Percentiles rank a stretch among this genome's conserved stretches.
phyloP scores from a whole-genome alignment of 2,329 filamentous ascomycete genomes.

The Daldinia eschscholtzii region DNA sequence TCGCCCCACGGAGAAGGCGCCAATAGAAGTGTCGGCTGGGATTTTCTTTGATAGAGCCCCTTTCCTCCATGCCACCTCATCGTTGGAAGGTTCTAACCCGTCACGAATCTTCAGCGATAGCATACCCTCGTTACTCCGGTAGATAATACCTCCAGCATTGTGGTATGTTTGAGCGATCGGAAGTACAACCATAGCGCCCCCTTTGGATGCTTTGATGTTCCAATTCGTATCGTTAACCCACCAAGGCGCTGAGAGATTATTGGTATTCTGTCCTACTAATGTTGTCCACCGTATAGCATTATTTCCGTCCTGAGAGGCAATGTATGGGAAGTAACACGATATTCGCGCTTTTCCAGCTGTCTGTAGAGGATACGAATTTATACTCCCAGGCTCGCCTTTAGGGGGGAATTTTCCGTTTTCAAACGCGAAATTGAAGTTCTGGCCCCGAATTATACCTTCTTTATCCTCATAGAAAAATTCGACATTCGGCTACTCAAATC shows the following conservation, averaged over 20 bases:
- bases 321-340: constrained; percentile 44
- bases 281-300: constrained; percentile 41
- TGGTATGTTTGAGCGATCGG: constrained; percentile 34
- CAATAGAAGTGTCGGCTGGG: constrained; percentile 39
- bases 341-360: constrained; percentile 35
- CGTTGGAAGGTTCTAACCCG: constrained; percentile 24
- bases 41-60: constrained; percentile 37
- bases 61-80: constrained; percentile 38
- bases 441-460: constrained; percentile 38
- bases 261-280: constrained; percentile 36
- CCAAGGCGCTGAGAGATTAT: constrained; percentile 38
- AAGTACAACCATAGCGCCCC: constrained; percentile 32
- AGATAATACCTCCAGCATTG: constrained; percentile 40
- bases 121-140: constrained; percentile 41
- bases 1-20: constrained; percentile 43
- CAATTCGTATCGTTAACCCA: constrained; percentile 44
- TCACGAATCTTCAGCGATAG: constrained; percentile 39
- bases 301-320: constrained; percentile 43
- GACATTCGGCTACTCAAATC: constrained; percentile 38
- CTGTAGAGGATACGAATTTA: constrained; percentile 43
- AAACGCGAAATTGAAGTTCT: constrained; percentile 41
- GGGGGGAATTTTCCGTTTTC: constrained; percentile 30
- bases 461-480: constrained; percentile 46
- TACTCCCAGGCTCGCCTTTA: constrained; percentile 38
- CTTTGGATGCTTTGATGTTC: constrained; percentile 31